phyloP scores from a whole-genome alignment of 169 alveolate species.

The Fabrea salina region DNA sequence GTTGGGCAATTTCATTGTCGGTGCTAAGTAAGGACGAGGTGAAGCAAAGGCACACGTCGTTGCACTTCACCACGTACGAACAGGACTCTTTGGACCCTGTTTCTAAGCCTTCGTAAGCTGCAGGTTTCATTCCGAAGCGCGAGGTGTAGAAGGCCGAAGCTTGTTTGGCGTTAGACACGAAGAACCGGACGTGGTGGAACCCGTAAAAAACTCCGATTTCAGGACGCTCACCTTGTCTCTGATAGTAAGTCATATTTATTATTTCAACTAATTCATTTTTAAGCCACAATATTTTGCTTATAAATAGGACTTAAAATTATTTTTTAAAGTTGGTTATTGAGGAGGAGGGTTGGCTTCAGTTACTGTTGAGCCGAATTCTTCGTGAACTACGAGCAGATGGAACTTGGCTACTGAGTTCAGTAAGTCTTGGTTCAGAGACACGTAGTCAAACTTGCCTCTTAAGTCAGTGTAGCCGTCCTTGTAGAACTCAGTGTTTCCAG shows the following conservation, averaged over 20 bases:
- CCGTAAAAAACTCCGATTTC: constrained; percentile 66
- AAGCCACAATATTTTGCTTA: too few species aligned
- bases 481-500: constrained; percentile 61
- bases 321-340: background rate
- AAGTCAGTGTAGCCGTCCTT: constrained; percentile 87
- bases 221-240: constrained; percentile 47
- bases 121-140: constrained; percentile 71
- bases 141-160: constrained; percentile 75
- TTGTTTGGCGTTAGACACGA: constrained; percentile 73
- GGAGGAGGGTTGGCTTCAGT: constrained; percentile 34
- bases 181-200: constrained; percentile 65
- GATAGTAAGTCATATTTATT: constrained; percentile 19
- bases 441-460: constrained; percentile 83
- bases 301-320: too few species aligned
- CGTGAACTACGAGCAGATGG: constrained; percentile 63
- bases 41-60: constrained; percentile 57
- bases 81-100: constrained; percentile 71
- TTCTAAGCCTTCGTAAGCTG: constrained; percentile 79
- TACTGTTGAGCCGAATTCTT: constrained; percentile 55
- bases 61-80: constrained; percentile 62
- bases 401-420: constrained; percentile 59
- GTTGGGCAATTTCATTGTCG: constrained; percentile 47
- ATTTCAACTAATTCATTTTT: too few species aligned
- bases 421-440: constrained; percentile 58
- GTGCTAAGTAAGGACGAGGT: constrained; percentile 60